These are phyloP conservation scores for Schizopora paradoxa DNA, from an alignment of 1,284 basidiomycete species.

Conservation along the genomic window DNA sequence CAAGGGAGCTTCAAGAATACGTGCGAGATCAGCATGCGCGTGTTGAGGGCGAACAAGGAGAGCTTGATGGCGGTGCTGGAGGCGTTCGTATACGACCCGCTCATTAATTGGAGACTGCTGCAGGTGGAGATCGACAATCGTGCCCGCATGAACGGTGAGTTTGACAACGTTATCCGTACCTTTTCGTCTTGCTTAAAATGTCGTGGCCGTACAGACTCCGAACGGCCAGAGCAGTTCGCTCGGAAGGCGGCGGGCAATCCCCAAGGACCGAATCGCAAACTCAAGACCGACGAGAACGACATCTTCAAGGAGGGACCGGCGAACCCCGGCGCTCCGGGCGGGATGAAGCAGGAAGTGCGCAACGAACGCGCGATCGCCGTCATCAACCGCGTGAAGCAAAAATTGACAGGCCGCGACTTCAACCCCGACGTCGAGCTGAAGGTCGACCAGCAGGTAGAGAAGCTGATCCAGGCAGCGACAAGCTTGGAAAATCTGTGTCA, in stretches of 20 bases:
- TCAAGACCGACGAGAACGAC: constrained; percentile 77
- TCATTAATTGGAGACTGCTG: constrained; percentile 86
- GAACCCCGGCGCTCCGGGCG: constrained; percentile 45
- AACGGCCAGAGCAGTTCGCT: constrained; percentile 56
- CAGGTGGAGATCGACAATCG: constrained; percentile 65
- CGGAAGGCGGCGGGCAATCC: constrained; percentile 67
- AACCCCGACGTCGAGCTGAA: constrained; percentile 72
- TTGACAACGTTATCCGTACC: no score
- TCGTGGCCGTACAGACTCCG: constrained; percentile 39
- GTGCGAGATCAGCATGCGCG: constrained; percentile 96
- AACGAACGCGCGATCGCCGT: constrained; percentile 88
- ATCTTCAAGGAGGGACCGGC: constrained; percentile 85
- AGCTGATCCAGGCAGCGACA: constrained; percentile 87
- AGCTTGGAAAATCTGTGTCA: constrained; percentile 92
- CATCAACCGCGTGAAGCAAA: constrained; percentile 89
- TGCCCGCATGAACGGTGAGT: constrained; percentile 55
- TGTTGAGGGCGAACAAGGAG: constrained; percentile 95
- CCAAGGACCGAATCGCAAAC: constrained; percentile 66
- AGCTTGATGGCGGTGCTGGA: constrained; percentile 97
- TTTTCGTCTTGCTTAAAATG: no score
- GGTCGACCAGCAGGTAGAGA: constrained; percentile 81
- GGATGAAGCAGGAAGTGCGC: constrained; percentile 74
- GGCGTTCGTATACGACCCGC: constrained; percentile 87
- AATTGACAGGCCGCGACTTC: constrained; percentile 90
- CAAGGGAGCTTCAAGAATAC: constrained; percentile 96